Base-by-base conservation (phyloP, 768 basidiomycete genomes). In the Coprinellus aureogranulatus region DNA sequence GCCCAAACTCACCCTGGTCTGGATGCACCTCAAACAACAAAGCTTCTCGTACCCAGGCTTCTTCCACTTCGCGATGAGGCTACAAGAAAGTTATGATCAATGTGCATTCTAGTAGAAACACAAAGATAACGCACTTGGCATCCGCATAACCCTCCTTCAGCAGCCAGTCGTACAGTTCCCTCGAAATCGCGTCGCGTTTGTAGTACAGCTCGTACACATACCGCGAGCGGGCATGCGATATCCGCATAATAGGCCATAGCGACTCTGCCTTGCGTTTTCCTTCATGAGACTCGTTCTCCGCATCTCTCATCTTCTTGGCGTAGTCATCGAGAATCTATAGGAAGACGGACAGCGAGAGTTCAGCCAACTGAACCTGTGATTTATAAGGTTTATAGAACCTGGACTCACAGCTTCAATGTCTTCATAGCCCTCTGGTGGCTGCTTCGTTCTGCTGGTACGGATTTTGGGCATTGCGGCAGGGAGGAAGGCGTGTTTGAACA, bases 191-290 rank as follows among this genome's bases (percentile, higher is more conserved):
- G 74, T 98, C 96, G 37, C 95, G 89, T 75, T 98, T 96, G 78
- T 98, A 98, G 76, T 97, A 98, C 59, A 98, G 81, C 72, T 99
- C 97, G 67, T 98, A 98, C 58, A 99, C 92, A 73, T 98, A 98
- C 63, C 94, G 81, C 45, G 95, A 96, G 40, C 97, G 88, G 10
- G 95, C 89, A 74, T 99, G 97, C 20, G 93, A 90, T 68, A 98
- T 94, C 34, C 94, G 87, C 94, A 98, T 98, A 60, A 99, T 97
- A 42, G 96, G 94, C 96, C 97, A 95, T 39, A 94, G 72, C 4
- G 90, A 90, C 75, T 94, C 93, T 25, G 88, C 84, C 73, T 90
- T 94, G 70, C 94, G 92, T 72, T 99, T 98, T 61, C 97, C 97
- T 71, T 99, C 97, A 70, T 99, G 97, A 1, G 89, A 87, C 75